Evolutionary conservation across 495 filamentous ascomycete genomes (phyloP).

Genomic region (Oidiodendron maius): DNA sequence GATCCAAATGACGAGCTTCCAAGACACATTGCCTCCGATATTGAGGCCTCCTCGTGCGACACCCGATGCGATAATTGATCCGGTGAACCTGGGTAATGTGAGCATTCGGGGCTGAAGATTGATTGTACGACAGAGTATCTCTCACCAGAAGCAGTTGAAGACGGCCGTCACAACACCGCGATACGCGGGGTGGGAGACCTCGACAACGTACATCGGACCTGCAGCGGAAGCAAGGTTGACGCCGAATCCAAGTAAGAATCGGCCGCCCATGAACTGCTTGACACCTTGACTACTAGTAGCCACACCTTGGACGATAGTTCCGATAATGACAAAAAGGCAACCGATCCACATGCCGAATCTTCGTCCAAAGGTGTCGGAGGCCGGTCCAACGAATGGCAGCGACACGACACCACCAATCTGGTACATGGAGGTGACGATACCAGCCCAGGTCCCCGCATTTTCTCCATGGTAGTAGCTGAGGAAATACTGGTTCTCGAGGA

Average conservation of each 20-base stretch:
- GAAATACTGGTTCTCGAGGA: slow-evolving; percentile 24
- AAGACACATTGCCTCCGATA: slow-evolving; percentile 10
- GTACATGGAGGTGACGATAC: slow-evolving; percentile 54
- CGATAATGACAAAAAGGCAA: slow-evolving; percentile 51
- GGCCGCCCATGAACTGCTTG: slow-evolving; percentile 61
- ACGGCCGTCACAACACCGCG: slow-evolving; percentile 64
- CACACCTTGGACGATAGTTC: slow-evolving; percentile 50
- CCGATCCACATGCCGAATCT: slow-evolving; percentile 60
- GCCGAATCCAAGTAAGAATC: slow-evolving; percentile 73
- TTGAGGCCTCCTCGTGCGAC: slow-evolving; percentile 18
- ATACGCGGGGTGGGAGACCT: slow-evolving; percentile 69
- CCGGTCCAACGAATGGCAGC: slow-evolving; percentile 45
- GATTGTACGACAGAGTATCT: neutral
- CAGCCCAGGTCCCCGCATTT: slow-evolving; percentile 34
- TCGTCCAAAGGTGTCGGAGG: slow-evolving; percentile 48
- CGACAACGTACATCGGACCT: slow-evolving; percentile 68
- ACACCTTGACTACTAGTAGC: slow-evolving; percentile 23
- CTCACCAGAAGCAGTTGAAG: slow-evolving; percentile 50
- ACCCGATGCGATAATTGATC: slow-evolving; percentile 20
- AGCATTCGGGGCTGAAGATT: neutral
- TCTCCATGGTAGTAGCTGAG: slow-evolving; percentile 22
- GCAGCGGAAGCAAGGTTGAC: slow-evolving; percentile 62
- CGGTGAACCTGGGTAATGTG: slow-evolving; percentile 20
- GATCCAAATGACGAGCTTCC: slow-evolving; percentile 42
- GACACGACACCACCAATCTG: slow-evolving; percentile 52